Evolutionary conservation across 176 grass and related monocot species (phyloP), one percentile per base, ranked within the genome.

Genomic region (Miscanthus lutarioriparius): DNA sequence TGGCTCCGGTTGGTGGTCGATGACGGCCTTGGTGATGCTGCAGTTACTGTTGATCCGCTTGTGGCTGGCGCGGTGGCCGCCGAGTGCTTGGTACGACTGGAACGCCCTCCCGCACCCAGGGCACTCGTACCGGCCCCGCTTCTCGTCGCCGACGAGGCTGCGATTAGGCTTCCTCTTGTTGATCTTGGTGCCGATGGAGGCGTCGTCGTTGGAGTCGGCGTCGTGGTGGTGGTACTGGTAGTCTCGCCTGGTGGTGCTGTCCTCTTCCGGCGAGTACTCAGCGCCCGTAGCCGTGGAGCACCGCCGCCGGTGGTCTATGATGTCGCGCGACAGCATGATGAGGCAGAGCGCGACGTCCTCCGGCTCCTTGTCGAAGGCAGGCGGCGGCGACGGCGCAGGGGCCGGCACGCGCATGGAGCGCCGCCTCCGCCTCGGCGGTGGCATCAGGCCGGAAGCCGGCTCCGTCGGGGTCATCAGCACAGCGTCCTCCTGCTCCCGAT

Each of bases 11-110:
- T 5, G n/a, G n/a, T 62, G 49, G 32, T 77, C 67, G 15, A 74
- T 72, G 22, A 20, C 10, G 19, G 22, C 26, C 51, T 71, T 82
- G 26, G 66, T 37, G 3, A 76, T 64, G 54, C 83, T 26, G 66
- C 79, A 92, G 28, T 73, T 87, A 13, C 77, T 80, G 26, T 87
- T 91, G 77, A 85, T 87, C 0, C 83, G 81, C 75, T 89, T 89
- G 27, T 92, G 87, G 64, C 87, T 92, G 27, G 91, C 87, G 1
- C 91, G 91, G 72, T 92, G 91, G 64, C 91, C 91, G 20, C 91
- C 91, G 64, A 92, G 87, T 1, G 91, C 86, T 75, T 91, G 92
- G 79, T 93, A 91, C 37, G 91, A 93, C 36, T 72, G 86, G 74
- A 94, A 94, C 5, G 68, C 70, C 62, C 88, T 84, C 84, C 86